Evolutionary conservation across 176 grass and related monocot species (phyloP).

Genomic region (Areca catechu): DNA sequence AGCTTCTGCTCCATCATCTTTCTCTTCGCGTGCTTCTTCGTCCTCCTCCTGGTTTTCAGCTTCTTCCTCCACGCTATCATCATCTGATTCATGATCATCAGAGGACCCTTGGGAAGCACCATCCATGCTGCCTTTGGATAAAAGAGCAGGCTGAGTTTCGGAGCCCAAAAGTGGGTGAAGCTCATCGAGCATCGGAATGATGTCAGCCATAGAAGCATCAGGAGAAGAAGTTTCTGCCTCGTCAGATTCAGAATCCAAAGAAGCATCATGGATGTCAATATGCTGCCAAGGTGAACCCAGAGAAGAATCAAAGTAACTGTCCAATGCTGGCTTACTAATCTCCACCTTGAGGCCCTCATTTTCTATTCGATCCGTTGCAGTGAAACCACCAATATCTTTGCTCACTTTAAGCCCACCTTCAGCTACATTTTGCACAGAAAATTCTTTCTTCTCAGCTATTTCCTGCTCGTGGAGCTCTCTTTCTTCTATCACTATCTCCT

Average conservation of each 20-base stretch:
- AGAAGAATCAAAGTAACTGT: slow-evolving; percentile 32
- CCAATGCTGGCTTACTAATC: slow-evolving; percentile 16
- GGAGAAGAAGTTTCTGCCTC: slow-evolving; percentile 57
- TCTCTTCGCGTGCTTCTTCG: slow-evolving; percentile 34
- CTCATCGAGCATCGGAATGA: slow-evolving; percentile 75
- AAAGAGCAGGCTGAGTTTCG: slow-evolving; percentile 8
- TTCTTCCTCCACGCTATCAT: slow-evolving; percentile 50
- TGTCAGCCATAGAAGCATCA: slow-evolving; percentile 68
- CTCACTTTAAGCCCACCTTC: slow-evolving; percentile 23
- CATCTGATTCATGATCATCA: slow-evolving; percentile 41
- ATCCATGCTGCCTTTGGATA: slow-evolving; percentile 21
- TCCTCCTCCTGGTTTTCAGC: slow-evolving; percentile 32
- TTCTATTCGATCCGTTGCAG: background rate
- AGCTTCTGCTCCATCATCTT: slow-evolving; percentile 38
- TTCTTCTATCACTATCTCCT: slow-evolving; percentile 19
- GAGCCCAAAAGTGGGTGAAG: slow-evolving; percentile 59
- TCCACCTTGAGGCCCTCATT: slow-evolving; percentile 13
- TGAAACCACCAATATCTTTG: slow-evolving; percentile 9
- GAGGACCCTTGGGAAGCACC: slow-evolving; percentile 42
- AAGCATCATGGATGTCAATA: slow-evolving; percentile 44
- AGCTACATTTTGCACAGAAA: slow-evolving; percentile 16
- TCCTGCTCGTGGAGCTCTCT: slow-evolving; percentile 4
- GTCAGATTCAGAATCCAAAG: slow-evolving; percentile 76
- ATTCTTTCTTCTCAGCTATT: slow-evolving; percentile 7
- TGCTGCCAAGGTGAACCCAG: slow-evolving; percentile 56